phyloP scores from a whole-genome alignment of 306 rosid genomes.

The Malus orientalis region DNA sequence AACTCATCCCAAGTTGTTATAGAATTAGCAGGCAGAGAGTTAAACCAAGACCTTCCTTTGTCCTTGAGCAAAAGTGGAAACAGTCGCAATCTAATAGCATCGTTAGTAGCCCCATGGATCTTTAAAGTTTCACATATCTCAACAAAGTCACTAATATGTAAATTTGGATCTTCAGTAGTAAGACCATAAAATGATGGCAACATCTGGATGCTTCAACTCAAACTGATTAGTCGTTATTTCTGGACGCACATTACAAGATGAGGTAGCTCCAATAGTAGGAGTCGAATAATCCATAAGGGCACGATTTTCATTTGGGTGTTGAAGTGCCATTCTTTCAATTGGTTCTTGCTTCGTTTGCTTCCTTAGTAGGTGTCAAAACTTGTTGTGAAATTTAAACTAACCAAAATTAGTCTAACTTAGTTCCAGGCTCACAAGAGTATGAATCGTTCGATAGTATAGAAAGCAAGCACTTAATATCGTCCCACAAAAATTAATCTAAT shows the following conservation, averaged over 20 bases:
- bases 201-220: not conserved
- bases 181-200: not conserved
- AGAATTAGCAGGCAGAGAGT: not conserved
- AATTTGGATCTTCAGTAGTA: not conserved
- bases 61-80: not conserved
- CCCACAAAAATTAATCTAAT: too few relatives aligned
- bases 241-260: not conserved
- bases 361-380: not conserved
- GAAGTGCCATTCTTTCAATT: not conserved
- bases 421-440: too few relatives aligned
- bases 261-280: not conserved
- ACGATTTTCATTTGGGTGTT: not conserved
- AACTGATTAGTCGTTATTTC: not conserved
- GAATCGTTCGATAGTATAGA: too few relatives aligned
- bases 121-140: too few relatives aligned
- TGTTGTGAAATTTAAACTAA: too few relatives aligned
- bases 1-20: not conserved
- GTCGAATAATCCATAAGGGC: not conserved
- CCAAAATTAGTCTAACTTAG: too few relatives aligned
- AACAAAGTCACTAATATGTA: not conserved
- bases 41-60: not conserved
- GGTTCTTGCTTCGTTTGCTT: not conserved
- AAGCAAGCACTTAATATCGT: too few relatives aligned
- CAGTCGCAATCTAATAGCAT: not conserved
- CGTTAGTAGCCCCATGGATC: not conserved